Evolutionary conservation across 108 stramenopile genomes (phyloP), one percentile per base, ranked within the genome.

Genomic region (Cyclotella cryptica): DNA sequence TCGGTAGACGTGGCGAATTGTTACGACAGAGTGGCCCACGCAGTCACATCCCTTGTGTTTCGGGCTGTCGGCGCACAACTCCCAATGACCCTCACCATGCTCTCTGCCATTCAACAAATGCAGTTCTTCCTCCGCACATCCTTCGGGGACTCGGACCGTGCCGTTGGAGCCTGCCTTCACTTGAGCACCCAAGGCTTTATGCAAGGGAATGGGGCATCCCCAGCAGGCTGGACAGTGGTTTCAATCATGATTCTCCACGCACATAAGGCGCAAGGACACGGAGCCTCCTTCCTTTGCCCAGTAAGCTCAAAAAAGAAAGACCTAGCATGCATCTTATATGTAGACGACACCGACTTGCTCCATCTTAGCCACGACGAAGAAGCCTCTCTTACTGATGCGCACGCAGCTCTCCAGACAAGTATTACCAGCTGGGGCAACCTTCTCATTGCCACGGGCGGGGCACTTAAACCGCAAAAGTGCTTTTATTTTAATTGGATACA

Each of bases 1-100:
- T 72, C 71, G 46, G 43, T 74, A 3, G 73, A 74, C 21, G 73
- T 62, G 8, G 29, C 58, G 51, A 74, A 74, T 40, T 74, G 72
- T 27, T 74, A 52, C 30, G 72, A 74, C 24, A 52, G 49, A 15
- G 49, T 64, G 2, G 61, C 62, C 0, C 49, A 64, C 24, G 72
- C 72, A 17, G 59, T 72, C 1, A 40, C 71, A 53, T 61, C 30
- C 1, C 3, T 45, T 24, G 49, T 51, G 15, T 45, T 65, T 30
- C 73, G 64, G 42, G 73, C 63, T 3, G 40, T 35, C 11, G 63
- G 73, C 11, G 63, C 53, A 7, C 62, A 49, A 42, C 42, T 26
- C 7, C 35, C 41, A 24, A 58, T 42, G 10, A 42, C 44, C 10
- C 15, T 24, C 6, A n/a, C 45, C n/a, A 63, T 74, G 63, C 49